These are phyloP conservation scores for Chrysoporthe deuterocubensis DNA, from an alignment of 2,329 filamentous ascomycete genomes.

Conservation along the genomic window DNA sequence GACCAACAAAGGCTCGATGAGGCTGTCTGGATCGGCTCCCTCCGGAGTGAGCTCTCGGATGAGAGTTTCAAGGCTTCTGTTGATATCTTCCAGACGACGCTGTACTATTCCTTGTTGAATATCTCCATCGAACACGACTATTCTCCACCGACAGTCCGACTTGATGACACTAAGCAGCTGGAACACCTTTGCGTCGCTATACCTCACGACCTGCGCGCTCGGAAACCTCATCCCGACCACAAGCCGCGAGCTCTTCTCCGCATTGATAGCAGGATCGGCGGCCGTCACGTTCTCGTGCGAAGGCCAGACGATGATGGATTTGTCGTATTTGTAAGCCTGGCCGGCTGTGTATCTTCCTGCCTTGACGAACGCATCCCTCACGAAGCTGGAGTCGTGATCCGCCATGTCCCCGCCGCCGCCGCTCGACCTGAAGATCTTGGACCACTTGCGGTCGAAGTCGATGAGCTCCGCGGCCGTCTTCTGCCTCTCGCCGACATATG, in stretches of 20 bases:
- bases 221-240: slow-evolving; percentile 26
- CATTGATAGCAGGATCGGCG: neutral
- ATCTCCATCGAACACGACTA: slow-evolving; percentile 22
- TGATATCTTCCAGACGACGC: neutral
- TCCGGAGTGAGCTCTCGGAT: slow-evolving; percentile 47
- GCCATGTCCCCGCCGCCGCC: slow-evolving; percentile 35
- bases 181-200: slow-evolving; percentile 56
- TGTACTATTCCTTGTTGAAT: slow-evolving; percentile 11
- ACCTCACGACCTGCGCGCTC: slow-evolving; percentile 55
- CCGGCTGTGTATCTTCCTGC: slow-evolving; percentile 65
- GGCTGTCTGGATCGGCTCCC: slow-evolving; percentile 50
- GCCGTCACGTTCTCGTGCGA: neutral
- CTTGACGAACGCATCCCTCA: slow-evolving; percentile 61
- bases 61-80: slow-evolving; percentile 28
- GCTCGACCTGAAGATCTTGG: slow-evolving; percentile 55
- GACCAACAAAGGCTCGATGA: slow-evolving; percentile 62
- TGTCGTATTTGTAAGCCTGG: slow-evolving; percentile 57
- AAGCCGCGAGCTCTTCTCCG: neutral
- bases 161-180: slow-evolving; percentile 44
- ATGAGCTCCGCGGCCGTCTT: slow-evolving; percentile 61
- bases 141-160: slow-evolving; percentile 43
- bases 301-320: slow-evolving; percentile 49
- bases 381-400: slow-evolving; percentile 50
- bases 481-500: slow-evolving; percentile 57
- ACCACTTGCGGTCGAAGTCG: slow-evolving; percentile 61